Base-by-base conservation (phyloP, 352 stramenopile species). In the Phytopythium mirpurense region DNA sequence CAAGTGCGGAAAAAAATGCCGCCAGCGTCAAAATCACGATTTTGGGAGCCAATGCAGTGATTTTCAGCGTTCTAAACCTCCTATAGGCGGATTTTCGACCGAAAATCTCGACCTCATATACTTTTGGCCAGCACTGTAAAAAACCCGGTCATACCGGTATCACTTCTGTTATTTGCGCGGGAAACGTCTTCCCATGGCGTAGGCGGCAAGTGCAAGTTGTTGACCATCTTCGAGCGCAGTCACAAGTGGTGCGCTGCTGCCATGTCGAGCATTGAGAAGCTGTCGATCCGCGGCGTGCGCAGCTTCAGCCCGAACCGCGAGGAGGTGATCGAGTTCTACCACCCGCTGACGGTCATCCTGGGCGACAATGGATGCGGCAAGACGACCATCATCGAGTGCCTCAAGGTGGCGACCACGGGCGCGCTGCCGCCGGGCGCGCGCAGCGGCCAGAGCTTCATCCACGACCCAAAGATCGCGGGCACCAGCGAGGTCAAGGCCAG, bases 381-480 rank as follows among this genome's bases (percentile, higher is more conserved):
- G 85, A 99, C 98, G 1, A 99, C 98, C 16, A 98, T 99, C 51
- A 99, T 99, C 70, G 98, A 99, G 83, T 98, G 95, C 65, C 87
- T 99, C 32, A 99, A 99, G 72, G 96, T 98, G 46, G 88, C 93
- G 27, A 95, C 90, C 47, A 99, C 96, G 6, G 98, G 97, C 19
- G 75, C 81, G 11, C 60, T 99, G 0, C 97, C 98, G 5, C 97
- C 96, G 0, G 95, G 95, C 1, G 68, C 83, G 11, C 72, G 72
- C 36, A 86, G 62, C 66, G 96, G 78, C 36, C 96, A 97, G 62
- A 92, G 77, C 54, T 98, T 99, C 66, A 76, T 99, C 27, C 96
- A 99, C 68, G 97, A 99, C 75, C 96, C 96, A 5, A 97, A 96
- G 62, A 88, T 93, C 67, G 81, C 79, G 5, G 80, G 79, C 24